These are phyloP conservation scores for Luvunga scandens DNA, from an alignment of 345 rosid species.

Conservation along the genomic window DNA sequence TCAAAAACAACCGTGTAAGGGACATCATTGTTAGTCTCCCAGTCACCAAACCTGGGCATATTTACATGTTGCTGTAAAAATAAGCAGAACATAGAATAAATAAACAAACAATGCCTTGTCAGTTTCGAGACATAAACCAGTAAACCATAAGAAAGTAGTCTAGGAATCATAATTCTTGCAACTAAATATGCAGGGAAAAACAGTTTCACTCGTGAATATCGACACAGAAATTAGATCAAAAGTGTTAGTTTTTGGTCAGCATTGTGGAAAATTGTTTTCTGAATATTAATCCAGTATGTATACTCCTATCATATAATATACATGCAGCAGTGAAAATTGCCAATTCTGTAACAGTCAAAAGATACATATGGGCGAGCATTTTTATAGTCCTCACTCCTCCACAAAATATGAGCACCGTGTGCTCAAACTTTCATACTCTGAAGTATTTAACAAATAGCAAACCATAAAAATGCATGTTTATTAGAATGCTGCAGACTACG, in stretches of 20 bases:
- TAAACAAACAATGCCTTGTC: not conserved
- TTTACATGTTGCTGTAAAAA: slow-evolving; percentile 17
- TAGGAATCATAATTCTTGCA: not conserved
- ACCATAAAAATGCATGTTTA: not conserved
- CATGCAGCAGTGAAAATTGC: not conserved
- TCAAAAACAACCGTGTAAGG: slow-evolving; percentile 36
- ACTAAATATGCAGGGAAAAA: not conserved
- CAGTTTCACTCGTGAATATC: not conserved
- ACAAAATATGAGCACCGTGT: too few relatives aligned
- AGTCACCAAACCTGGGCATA: slow-evolving; percentile 36
- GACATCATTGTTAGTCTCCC: slow-evolving; percentile 26
- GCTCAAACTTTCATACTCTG: too few relatives aligned
- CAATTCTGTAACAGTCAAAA: not conserved
- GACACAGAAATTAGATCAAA: not conserved
- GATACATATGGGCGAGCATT: not conserved
- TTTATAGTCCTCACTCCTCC: not conserved
- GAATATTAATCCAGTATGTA: not conserved
- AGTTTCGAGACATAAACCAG: not conserved
- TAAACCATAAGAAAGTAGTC: not conserved
- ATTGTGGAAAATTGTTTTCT: not conserved
- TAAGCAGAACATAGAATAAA: not conserved
- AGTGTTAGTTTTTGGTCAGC: not conserved
- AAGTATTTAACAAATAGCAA: not conserved
- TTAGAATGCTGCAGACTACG: not conserved
- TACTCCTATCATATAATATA: not conserved